Conservation (phyloP, 1,284 basidiomycete genomes). For the Cutaneotrichosporon sp. region DNA sequence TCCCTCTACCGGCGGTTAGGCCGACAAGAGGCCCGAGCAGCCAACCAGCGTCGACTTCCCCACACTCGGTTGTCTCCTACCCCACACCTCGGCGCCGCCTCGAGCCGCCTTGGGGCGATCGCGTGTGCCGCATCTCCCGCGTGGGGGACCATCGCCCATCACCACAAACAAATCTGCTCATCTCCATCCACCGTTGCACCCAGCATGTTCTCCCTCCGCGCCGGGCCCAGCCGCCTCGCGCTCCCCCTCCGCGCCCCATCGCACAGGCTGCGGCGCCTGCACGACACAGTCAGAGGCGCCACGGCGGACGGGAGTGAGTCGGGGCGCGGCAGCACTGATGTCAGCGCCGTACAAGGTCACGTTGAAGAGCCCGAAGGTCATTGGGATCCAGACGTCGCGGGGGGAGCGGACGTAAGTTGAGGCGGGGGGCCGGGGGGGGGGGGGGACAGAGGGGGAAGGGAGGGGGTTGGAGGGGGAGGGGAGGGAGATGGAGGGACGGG, state of each 20-base stretch:
- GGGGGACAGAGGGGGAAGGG: too few relatives aligned
- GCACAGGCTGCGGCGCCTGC: neutral
- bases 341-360: conserved; percentile 44
- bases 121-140: neutral
- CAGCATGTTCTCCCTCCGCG: neutral
- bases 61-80: neutral
- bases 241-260: neutral
- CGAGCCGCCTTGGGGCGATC: neutral
- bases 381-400: conserved; percentile 72
- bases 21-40: neutral
- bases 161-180: neutral
- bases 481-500: too few relatives aligned
- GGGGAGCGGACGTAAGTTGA: conserved; percentile 69
- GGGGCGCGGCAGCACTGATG: too few relatives aligned
- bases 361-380: conserved; percentile 55
- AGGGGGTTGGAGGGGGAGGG: too few relatives aligned
- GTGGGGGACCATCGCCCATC: neutral
- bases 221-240: neutral
- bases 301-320: conserved; percentile 27
- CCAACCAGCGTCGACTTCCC: neutral
- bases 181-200: neutral
- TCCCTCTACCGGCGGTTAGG: neutral
- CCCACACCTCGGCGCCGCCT: neutral
- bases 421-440: too few relatives aligned
- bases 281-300: conserved; percentile 45